Conservation (phyloP, 2,329 filamentous ascomycete genomes). For the Cordyceps tenuipes region DNA sequence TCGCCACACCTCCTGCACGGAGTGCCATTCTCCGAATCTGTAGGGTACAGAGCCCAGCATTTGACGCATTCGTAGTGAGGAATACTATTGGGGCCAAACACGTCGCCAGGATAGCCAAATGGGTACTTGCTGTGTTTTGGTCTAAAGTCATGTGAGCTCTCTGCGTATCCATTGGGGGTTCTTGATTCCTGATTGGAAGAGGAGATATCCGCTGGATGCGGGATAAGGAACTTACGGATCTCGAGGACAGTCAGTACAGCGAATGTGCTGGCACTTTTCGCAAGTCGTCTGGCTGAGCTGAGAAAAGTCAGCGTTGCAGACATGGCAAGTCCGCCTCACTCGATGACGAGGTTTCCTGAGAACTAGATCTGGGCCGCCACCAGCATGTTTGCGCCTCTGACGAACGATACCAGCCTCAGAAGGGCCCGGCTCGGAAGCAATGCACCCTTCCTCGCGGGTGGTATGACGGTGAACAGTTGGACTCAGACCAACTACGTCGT, state of each 20-base stretch:
- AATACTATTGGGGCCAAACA: constrained; percentile 41
- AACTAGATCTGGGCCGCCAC: constrained; percentile 62
- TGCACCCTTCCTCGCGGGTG: constrained; percentile 48
- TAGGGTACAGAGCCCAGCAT: constrained; percentile 52
- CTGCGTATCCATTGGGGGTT: not conserved
- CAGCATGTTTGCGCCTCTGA: constrained; percentile 56
- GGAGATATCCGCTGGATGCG: not conserved
- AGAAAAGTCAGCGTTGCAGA: constrained; percentile 57
- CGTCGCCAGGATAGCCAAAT: constrained; percentile 61
- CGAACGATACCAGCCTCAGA: constrained; percentile 42
- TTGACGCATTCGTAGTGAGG: constrained; percentile 52
- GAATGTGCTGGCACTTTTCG: constrained; percentile 58
- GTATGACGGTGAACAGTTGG: constrained; percentile 32
- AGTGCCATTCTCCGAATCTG: constrained; percentile 40
- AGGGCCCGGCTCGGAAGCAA: constrained; percentile 42
- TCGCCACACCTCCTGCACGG: constrained; percentile 54
- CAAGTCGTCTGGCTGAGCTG: constrained; percentile 52
- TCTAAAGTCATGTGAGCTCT: constrained; percentile 27
- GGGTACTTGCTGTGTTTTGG: constrained; percentile 62
- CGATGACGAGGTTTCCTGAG: constrained; percentile 65
- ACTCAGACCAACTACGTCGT: constrained; percentile 39
- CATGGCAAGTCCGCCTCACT: constrained; percentile 67
- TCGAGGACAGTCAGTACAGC: constrained; percentile 73
- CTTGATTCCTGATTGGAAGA: not conserved
- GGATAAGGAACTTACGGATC: constrained; percentile 56